Evolutionary conservation across 2,329 filamentous ascomycete species (phyloP), one percentile per base, ranked within the genome.

Genomic region (Hymenoscyphus linearis): DNA sequence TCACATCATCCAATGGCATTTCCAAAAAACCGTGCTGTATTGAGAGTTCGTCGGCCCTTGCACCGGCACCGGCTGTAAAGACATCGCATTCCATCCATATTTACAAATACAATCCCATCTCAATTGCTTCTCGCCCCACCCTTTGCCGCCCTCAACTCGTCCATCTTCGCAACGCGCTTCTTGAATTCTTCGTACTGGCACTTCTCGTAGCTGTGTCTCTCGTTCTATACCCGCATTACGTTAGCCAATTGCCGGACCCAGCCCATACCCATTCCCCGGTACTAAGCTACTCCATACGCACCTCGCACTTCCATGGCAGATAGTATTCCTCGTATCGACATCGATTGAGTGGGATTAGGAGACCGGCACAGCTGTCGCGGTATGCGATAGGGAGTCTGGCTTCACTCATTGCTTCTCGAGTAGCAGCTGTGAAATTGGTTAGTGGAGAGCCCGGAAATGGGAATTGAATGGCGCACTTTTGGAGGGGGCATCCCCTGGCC

Each of bases 171-270:
- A 67, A 99, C 95, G 62, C 95, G 87, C 84, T 93, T 91, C 86
- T 96, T 96, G 83, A 99, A 99, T 76, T 98, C 95, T 67, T 90
- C 90, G 78, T 99, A 99, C 74, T 99, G 95, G 85, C 95, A 99
- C 78, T 98, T 98, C 76, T 99, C 95, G 82, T 99, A 99, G 73
- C 87, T 89, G 79, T 99, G 95, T 81, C 95, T 84, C 82, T 99
- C 95, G 76, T 92, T 87, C 95, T 98, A 74, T 62, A 36, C 27
- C 25, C 36, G 13, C 52, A 59, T 10, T 12, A 18, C 27, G 44
- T 50, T 60, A 44, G 18, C 55, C 27, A 37, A 27, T 22, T 50
- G 44, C 59, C 47, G 18, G 16, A 26, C 22, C 9, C 7, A 16
- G 18, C 47, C 31, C 13, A n/a, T 47, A 27, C 16, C 13, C 13